These are phyloP conservation scores for Alternaria dauci DNA, from an alignment of 2,329 filamentous ascomycete species.

Conservation along the genomic window DNA sequence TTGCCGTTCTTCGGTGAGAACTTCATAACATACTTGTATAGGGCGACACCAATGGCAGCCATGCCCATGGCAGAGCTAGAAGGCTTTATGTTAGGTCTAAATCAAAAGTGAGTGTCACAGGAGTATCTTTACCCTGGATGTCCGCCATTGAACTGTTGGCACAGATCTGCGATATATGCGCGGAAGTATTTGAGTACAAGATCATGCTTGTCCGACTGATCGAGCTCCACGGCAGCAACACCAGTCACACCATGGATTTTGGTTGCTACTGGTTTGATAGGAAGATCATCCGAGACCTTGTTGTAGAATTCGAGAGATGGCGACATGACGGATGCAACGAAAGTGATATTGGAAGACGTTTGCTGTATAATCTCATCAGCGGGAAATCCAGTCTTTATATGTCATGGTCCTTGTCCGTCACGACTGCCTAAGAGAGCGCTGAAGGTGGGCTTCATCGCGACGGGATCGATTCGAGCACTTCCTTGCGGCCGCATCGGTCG, in stretches of 20 bases:
- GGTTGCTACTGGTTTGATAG: constrained; percentile 19
- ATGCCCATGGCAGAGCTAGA: constrained; percentile 59
- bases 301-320: constrained; percentile 21
- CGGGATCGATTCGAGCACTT: neutral
- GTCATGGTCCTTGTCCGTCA: neutral
- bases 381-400: neutral
- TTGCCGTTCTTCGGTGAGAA: constrained; percentile 63
- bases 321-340: constrained; percentile 10
- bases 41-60: constrained; percentile 67
- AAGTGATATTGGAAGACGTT: neutral
- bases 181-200: constrained; percentile 16
- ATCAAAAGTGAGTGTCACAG: neutral
- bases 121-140: constrained; percentile 63
- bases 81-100: neutral
- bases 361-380: neutral
- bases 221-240: constrained; percentile 15
- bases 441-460: neutral
- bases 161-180: constrained; percentile 65
- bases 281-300: constrained; percentile 16
- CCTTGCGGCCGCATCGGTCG: neutral
- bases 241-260: constrained; percentile 17
- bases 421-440: neutral
- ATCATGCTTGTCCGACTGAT: constrained; percentile 12
- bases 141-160: constrained; percentile 73
- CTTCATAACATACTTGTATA: constrained; percentile 70